phyloP scores from a whole-genome alignment of 345 rosid species.

The Ailanthus altissimus region DNA sequence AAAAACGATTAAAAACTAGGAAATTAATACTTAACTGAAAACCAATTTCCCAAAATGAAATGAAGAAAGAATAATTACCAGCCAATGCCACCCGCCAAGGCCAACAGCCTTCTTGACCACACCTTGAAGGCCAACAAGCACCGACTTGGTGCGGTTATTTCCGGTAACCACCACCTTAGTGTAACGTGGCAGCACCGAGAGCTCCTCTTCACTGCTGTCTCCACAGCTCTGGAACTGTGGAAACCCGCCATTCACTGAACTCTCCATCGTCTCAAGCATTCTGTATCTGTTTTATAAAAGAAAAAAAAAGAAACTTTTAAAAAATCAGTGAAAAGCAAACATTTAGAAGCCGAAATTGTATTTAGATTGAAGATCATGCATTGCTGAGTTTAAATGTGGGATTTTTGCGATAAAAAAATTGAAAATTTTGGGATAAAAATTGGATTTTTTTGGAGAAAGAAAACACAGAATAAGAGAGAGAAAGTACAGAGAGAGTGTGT shows the following conservation, averaged over 20 bases:
- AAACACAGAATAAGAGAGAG: conserved; percentile 47
- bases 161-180: conserved; percentile 96
- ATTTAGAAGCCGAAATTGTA: conserved; percentile 29
- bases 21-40: background rate
- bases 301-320: conserved; percentile 4
- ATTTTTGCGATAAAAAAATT: conserved; percentile 25
- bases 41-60: conserved; percentile 11
- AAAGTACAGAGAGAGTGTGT: conserved; percentile 18
- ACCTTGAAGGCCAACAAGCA: conserved; percentile 92
- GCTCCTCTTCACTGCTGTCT: conserved; percentile 87
- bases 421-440: conserved; percentile 29
- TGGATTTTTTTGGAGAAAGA: conserved; percentile 43
- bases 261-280: conserved; percentile 75
- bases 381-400: conserved; percentile 42
- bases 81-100: conserved; percentile 99
- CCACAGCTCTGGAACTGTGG: conserved; percentile 77
- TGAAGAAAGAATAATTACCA: conserved; percentile 43
- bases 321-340: conserved; percentile 21
- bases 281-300: conserved; percentile 21
- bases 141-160: conserved; percentile 96
- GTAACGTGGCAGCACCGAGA: conserved; percentile 88
- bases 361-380: conserved; percentile 52
- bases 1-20: background rate
- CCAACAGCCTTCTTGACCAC: conserved; percentile 98
- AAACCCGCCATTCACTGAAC: conserved; percentile 69